Conservation (phyloP, 1,284 basidiomycete genomes). For the Retiboletus fuscus region DNA sequence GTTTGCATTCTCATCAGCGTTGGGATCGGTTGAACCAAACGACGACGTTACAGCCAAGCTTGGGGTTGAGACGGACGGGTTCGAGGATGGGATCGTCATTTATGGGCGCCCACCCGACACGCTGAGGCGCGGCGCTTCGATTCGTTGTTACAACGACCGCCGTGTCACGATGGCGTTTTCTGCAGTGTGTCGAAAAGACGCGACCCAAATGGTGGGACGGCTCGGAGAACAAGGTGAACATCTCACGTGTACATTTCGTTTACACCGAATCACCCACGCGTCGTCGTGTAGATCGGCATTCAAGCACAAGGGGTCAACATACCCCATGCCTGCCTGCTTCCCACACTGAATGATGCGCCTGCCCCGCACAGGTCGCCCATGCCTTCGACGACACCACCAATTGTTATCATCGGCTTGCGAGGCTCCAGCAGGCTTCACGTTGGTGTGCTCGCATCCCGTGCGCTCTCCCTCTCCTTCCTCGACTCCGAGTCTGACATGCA, state of each 20-base stretch:
- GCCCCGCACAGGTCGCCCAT: slow-evolving; percentile 43
- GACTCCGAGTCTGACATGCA: slow-evolving; percentile 94
- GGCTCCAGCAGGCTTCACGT: slow-evolving; percentile 96
- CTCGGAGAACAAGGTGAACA: slow-evolving; percentile 89
- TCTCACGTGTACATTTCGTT: neutral
- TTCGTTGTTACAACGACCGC: slow-evolving; percentile 98
- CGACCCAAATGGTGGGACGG: slow-evolving; percentile 99
- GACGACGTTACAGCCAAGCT: slow-evolving; percentile 80
- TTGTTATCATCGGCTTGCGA: slow-evolving; percentile 95
- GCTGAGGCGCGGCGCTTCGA: slow-evolving; percentile 76
- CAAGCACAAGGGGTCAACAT: slow-evolving; percentile 88
- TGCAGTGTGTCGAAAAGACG: slow-evolving; percentile 97
- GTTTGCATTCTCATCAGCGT: no score
- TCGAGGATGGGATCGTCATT: slow-evolving; percentile 93
- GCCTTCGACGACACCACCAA: slow-evolving; percentile 49
- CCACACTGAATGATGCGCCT: slow-evolving; percentile 51
- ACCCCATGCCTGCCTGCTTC: slow-evolving; percentile 54
- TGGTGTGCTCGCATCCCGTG: slow-evolving; percentile 80
- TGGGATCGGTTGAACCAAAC: no score
- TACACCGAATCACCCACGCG: slow-evolving; percentile 1
- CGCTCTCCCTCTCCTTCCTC: slow-evolving; percentile 82
- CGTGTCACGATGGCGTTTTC: slow-evolving; percentile 99
- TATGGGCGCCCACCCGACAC: slow-evolving; percentile 78
- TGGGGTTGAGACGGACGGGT: slow-evolving; percentile 91
- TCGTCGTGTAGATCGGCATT: slow-evolving; percentile 81